Conservation (phyloP, 2,329 filamentous ascomycete species). For the Ophiostoma tasmaniense region DNA sequence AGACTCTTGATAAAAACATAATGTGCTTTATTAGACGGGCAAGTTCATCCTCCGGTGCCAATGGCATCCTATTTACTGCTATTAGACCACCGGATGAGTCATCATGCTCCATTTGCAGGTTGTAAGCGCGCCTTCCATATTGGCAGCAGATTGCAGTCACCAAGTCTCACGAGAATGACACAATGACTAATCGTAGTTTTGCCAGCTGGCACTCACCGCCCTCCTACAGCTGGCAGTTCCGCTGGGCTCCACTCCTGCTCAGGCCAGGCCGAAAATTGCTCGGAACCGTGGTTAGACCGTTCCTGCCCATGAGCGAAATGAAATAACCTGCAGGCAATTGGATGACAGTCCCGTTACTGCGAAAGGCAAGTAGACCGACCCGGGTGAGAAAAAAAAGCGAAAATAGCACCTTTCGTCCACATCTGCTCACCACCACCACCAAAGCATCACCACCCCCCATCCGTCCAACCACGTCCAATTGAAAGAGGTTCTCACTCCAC, state of each 20-base stretch:
- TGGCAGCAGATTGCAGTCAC: neutral
- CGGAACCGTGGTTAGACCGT: conserved; percentile 20
- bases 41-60: too few species aligned
- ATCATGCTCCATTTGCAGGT: too few species aligned
- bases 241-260: conserved; percentile 13
- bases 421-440: conserved; percentile 13
- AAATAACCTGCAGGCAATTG: conserved; percentile 27
- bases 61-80: too few species aligned
- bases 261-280: conserved; percentile 23
- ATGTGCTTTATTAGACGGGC: too few species aligned
- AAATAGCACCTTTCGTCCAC: conserved; percentile 17
- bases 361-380: neutral
- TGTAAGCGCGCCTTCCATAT: neutral
- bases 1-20: too few species aligned
- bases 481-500: conserved; percentile 35
- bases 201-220: conserved; percentile 11
- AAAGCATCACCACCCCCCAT: conserved; percentile 28
- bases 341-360: conserved; percentile 17
- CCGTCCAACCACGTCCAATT: conserved; percentile 19
- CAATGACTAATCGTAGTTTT: neutral
- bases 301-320: conserved; percentile 18
- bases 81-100: too few species aligned
- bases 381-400: conserved; percentile 11
- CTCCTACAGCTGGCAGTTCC: neutral
- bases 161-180: too few species aligned